A percentile compares a stretch with the other conserved stretches of the same genome.
Evolutionary conservation across 2,329 filamentous ascomycete genomes (phyloP).

Genomic region (Ophiostoma ulmi): DNA sequence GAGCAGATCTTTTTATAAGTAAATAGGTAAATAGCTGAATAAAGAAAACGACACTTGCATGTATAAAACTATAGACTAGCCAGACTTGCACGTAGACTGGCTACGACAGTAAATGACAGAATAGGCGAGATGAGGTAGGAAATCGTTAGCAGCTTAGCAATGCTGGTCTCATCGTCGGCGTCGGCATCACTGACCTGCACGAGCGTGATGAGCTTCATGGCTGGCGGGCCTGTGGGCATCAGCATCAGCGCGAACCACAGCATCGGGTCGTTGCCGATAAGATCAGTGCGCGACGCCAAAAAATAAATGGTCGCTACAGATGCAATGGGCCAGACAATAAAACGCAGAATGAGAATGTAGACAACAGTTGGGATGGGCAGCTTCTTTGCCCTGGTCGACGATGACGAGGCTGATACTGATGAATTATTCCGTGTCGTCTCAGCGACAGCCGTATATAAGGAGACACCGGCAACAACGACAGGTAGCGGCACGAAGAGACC

Average conservation of each 20-base stretch:
- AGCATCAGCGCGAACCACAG: conserved; percentile 57
- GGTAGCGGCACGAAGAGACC: conserved; percentile 60
- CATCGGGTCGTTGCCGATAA: conserved; percentile 55
- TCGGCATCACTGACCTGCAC: conserved; percentile 41
- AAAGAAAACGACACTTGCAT: not conserved
- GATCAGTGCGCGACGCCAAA: conserved; percentile 47
- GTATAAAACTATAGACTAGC: conserved; percentile 23
- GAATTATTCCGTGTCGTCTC: not conserved
- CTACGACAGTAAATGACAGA: conserved; percentile 37
- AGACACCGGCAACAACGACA: conserved; percentile 62
- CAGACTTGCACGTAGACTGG: conserved; percentile 34
- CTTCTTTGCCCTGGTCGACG: conserved; percentile 28
- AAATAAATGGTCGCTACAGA: conserved; percentile 52
- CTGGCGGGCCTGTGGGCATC: conserved; percentile 45
- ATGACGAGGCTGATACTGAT: conserved; percentile 20
- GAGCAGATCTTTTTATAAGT: not conserved
- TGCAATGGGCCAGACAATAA: conserved; percentile 56
- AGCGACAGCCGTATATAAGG: conserved; percentile 47
- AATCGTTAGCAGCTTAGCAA: conserved; percentile 41
- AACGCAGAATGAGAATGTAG: conserved; percentile 52
- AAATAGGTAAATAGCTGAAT: not conserved
- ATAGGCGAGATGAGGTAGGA: conserved; percentile 38
- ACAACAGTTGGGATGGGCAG: conserved; percentile 47
- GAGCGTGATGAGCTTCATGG: conserved; percentile 45
- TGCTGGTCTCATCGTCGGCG: conserved; percentile 39